Evolutionary conservation across 176 grass and related monocot genomes (phyloP).

Genomic region (Bromus sterilis): DNA sequence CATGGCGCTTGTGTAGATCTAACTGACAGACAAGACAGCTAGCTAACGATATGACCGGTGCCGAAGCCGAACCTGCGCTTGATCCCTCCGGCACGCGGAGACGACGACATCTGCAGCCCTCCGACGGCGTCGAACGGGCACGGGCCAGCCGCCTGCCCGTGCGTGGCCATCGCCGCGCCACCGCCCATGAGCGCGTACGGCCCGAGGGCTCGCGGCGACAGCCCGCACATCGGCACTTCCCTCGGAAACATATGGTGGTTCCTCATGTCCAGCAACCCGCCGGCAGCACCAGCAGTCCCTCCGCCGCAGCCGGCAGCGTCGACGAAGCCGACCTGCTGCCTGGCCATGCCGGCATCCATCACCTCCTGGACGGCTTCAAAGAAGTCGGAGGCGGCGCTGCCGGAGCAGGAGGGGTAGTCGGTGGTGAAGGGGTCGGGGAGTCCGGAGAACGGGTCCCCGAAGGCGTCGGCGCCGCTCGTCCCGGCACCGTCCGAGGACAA

Average conservation of each 20-base stretch:
- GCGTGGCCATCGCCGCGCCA: slow-evolving; percentile 14
- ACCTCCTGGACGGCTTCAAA: slow-evolving; percentile 4
- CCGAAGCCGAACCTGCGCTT: slow-evolving; percentile 67
- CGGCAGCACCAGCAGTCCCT: background rate
- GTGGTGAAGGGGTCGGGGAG: slow-evolving; percentile 48
- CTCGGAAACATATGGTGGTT: slow-evolving; percentile 8
- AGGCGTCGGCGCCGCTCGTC: background rate
- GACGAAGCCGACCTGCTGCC: background rate
- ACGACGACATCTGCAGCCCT: slow-evolving; percentile 60
- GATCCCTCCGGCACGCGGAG: slow-evolving; percentile 39
- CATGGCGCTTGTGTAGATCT: slow-evolving; percentile 25
- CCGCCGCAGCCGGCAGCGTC: slow-evolving; percentile 9
- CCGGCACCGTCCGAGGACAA: slow-evolving; percentile 19
- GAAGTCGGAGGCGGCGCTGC: slow-evolving; percentile 9
- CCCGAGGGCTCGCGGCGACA: slow-evolving; percentile 36
- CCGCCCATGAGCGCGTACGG: slow-evolving; percentile 29
- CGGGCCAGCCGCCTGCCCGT: slow-evolving; percentile 13
- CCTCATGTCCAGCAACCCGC: slow-evolving; percentile 5
- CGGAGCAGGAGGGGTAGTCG: slow-evolving; percentile 14
- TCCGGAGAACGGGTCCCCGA: slow-evolving; percentile 51
- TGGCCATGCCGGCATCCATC: slow-evolving; percentile 9
- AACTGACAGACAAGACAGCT: background rate
- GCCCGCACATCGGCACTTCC: slow-evolving; percentile 13
- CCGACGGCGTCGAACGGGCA: slow-evolving; percentile 22
- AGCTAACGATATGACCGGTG: slow-evolving; percentile 6